Conservation (phyloP, 805 yeast species). For the Metschnikowia lachancei region DNA sequence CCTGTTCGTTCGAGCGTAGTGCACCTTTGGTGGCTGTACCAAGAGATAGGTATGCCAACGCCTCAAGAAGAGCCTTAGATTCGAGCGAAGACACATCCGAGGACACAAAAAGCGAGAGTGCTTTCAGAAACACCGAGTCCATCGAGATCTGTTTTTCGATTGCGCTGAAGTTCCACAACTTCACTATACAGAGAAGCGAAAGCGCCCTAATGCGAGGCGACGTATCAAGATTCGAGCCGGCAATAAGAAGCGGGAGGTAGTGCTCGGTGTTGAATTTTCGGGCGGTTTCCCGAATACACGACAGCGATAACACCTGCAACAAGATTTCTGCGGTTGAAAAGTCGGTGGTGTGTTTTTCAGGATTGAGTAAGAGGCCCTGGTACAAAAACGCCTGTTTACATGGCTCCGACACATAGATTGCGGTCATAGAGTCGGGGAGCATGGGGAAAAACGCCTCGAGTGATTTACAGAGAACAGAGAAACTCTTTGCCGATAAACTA, state of each 20-base stretch:
- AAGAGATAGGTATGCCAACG: constrained; percentile 18
- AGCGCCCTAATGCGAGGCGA: constrained; percentile 7
- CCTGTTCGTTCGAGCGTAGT: constrained; percentile 15
- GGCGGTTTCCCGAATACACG: constrained; percentile 18
- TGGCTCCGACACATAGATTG: constrained; percentile 12
- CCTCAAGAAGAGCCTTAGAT: constrained; percentile 10
- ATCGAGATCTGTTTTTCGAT: constrained; percentile 17
- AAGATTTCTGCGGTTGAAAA: constrained; percentile 10
- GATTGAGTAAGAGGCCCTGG: constrained; percentile 9
- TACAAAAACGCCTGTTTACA: constrained; percentile 14
- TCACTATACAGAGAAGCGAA: constrained; percentile 19
- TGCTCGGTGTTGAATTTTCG: constrained; percentile 17
- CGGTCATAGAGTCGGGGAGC: constrained; percentile 11
- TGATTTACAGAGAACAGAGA: constrained; percentile 5
- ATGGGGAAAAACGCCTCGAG: constrained; percentile 18
- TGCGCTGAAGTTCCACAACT: constrained; percentile 21
- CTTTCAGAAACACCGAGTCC: constrained; percentile 9
- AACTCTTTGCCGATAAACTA: background rate
- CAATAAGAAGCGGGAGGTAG: constrained; percentile 15
- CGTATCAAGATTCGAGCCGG: constrained; percentile 9
- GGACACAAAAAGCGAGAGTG: constrained; percentile 3
- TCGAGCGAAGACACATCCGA: background rate
- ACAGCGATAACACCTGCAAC: constrained; percentile 15
- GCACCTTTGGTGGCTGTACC: constrained; percentile 9
- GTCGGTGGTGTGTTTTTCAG: constrained; percentile 8